A percentile compares a stretch with the other conserved stretches of the same genome.
Conservation (phyloP, 2,329 filamentous ascomycete species). For the Gnomoniopsis sp. region DNA sequence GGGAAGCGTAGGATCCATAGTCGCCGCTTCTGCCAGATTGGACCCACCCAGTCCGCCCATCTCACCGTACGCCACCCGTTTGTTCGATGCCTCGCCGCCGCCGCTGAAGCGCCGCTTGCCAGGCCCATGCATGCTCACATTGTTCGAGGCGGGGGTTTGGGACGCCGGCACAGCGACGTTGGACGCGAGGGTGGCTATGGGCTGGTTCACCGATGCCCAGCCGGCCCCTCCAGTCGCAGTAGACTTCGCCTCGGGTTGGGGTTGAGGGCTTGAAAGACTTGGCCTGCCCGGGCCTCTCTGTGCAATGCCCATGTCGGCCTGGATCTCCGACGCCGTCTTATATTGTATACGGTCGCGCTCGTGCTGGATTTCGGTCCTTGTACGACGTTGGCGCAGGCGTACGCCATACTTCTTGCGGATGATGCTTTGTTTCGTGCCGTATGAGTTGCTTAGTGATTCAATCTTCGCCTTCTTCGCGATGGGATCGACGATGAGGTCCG, state of each 20-base stretch:
- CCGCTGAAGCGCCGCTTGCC: slow-evolving; percentile 8
- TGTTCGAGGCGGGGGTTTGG: neutral
- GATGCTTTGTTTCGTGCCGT: slow-evolving; percentile 53
- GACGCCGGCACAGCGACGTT: neutral
- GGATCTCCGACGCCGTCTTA: slow-evolving; percentile 20
- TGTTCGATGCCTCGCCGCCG: neutral
- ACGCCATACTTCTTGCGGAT: slow-evolving; percentile 58
- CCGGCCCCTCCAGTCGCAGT: neutral
- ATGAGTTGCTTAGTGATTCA: slow-evolving; percentile 46
- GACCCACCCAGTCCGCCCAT: slow-evolving; percentile 4
- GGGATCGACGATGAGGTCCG: slow-evolving; percentile 34
- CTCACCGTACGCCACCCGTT: slow-evolving; percentile 9
- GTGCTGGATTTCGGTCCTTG: slow-evolving; percentile 42
- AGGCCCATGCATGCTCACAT: neutral
- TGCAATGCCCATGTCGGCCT: slow-evolving; percentile 2
- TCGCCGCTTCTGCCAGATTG: slow-evolving; percentile 1
- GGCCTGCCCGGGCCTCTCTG: neutral
- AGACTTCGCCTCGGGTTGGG: neutral
- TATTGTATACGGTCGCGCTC: slow-evolving; percentile 37
- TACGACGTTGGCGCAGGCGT: slow-evolving; percentile 46
- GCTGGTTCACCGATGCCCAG: slow-evolving; percentile 6
- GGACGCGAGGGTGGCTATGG: neutral
- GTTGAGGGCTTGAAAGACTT: neutral
- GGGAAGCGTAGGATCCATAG: slow-evolving; percentile 8
- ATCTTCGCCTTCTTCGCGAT: slow-evolving; percentile 30